Evolutionary conservation across 805 yeast genomes (phyloP).

Genomic region (Tetrapisispora pingtungensis): DNA sequence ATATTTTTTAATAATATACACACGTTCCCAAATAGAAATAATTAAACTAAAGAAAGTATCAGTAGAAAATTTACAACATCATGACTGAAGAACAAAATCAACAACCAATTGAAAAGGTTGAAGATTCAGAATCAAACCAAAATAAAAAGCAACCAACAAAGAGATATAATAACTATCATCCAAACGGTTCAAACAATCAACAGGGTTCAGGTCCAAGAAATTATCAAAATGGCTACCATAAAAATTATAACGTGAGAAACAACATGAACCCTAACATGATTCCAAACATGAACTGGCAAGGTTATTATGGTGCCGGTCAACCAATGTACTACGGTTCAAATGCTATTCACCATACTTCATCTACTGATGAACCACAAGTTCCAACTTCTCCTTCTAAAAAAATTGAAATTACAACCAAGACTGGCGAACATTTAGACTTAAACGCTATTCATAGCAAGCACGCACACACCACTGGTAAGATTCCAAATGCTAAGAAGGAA

Average conservation of each 20-base stretch:
- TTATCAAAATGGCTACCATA: conserved; percentile 64
- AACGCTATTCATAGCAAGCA: conserved; percentile 18
- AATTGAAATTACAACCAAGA: conserved; percentile 28
- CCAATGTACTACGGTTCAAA: conserved; percentile 2
- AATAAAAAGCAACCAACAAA: neutral
- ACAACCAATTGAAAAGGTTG: conserved; percentile 1
- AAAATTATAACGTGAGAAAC: conserved; percentile 1
- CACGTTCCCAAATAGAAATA: neutral
- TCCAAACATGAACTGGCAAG: conserved; percentile 5
- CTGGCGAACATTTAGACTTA: conserved; percentile 25
- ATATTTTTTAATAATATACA: too few relatives aligned
- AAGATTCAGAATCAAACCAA: neutral
- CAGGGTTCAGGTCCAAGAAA: neutral
- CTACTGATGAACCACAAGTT: conserved; percentile 1
- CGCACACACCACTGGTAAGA: neutral
- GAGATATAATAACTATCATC: neutral
- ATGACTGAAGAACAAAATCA: conserved; percentile 4
- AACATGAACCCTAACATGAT: conserved; percentile 1
- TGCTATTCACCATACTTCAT: conserved; percentile 1
- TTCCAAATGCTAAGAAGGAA: conserved; percentile 3
- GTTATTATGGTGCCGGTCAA: conserved; percentile 2
- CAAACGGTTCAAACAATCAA: neutral
- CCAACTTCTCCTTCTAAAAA: conserved; percentile 14
- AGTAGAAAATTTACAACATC: neutral
- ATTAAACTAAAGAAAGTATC: neutral